Percentiles rank a stretch among this genome's conserved stretches.
These are phyloP conservation scores for Syzygium oleosum DNA, from an alignment of 345 rosid genomes.

Conservation along the genomic window DNA sequence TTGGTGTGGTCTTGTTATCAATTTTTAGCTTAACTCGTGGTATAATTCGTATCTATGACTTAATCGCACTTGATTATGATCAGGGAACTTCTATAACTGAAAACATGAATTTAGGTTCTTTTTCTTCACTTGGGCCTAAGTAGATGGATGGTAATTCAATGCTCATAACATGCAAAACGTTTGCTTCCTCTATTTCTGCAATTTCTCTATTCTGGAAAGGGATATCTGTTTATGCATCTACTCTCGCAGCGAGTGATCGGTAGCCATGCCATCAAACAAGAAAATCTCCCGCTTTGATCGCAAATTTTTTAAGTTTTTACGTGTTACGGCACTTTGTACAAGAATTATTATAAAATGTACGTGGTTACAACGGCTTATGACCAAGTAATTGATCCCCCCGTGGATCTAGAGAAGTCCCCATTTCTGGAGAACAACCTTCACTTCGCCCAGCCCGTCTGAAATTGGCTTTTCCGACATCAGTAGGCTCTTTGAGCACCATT, in stretches of 20 bases:
- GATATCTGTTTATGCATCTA: neutral
- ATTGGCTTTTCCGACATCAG: neutral
- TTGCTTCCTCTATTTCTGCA: neutral
- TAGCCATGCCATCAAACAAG: neutral
- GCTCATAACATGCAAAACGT: neutral
- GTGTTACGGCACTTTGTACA: neutral
- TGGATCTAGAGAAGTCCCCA: neutral
- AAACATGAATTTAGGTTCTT: neutral
- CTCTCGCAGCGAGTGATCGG: neutral
- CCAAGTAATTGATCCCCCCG: neutral
- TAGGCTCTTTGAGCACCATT: neutral
- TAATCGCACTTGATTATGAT: neutral
- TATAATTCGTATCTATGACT: neutral
- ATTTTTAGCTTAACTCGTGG: neutral
- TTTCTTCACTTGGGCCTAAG: neutral
- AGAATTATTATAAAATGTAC: neutral
- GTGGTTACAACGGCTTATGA: neutral
- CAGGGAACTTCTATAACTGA: neutral
- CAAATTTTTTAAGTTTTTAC: neutral
- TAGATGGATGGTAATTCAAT: neutral
- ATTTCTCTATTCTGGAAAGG: neutral
- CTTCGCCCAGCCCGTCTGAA: neutral
- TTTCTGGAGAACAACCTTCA: neutral
- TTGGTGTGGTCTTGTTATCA: neutral
- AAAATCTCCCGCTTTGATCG: neutral